phyloP scores from a whole-genome alignment of 2,329 filamentous ascomycete species.

The Diaporthe destruens region DNA sequence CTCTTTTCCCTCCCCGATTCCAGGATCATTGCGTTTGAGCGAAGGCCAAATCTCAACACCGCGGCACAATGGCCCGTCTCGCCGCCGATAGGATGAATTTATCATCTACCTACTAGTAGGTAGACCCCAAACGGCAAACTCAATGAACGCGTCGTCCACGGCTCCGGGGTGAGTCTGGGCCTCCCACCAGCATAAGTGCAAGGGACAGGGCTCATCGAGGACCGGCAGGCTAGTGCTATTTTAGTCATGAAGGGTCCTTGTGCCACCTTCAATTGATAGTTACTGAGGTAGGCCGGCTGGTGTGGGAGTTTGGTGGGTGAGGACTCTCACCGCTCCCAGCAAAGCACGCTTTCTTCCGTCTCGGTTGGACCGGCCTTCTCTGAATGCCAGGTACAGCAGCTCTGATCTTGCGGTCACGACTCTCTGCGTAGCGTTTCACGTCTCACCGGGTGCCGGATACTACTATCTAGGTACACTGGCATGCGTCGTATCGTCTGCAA shows the following conservation, averaged over 20 bases:
- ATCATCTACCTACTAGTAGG: no score
- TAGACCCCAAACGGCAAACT: constrained; percentile 9
- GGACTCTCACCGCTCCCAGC: constrained; percentile 4
- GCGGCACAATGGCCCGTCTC: neutral
- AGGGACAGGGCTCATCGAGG: constrained; percentile 11
- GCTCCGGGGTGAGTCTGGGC: constrained; percentile 12
- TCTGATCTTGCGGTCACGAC: neutral
- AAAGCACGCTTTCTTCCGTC: constrained; percentile 19
- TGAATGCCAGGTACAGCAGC: neutral
- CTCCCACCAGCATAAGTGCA: neutral
- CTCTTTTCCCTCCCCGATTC: neutral
- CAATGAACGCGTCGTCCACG: neutral
- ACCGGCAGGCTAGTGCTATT: constrained; percentile 10
- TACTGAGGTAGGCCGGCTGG: neutral
- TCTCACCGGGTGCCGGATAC: neutral
- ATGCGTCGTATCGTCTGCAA: neutral
- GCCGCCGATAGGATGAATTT: neutral
- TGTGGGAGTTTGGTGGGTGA: constrained; percentile 12
- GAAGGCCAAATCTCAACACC: neutral
- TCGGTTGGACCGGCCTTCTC: constrained; percentile 9
- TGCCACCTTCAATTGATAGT: neutral
- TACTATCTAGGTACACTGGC: no score
- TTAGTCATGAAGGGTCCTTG: constrained; percentile 20
- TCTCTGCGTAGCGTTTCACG: neutral
- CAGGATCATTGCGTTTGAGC: neutral